These are phyloP conservation scores for Tolypocladium guangdongense DNA, from an alignment of 2,329 filamentous ascomycete species.

Conservation along the genomic window DNA sequence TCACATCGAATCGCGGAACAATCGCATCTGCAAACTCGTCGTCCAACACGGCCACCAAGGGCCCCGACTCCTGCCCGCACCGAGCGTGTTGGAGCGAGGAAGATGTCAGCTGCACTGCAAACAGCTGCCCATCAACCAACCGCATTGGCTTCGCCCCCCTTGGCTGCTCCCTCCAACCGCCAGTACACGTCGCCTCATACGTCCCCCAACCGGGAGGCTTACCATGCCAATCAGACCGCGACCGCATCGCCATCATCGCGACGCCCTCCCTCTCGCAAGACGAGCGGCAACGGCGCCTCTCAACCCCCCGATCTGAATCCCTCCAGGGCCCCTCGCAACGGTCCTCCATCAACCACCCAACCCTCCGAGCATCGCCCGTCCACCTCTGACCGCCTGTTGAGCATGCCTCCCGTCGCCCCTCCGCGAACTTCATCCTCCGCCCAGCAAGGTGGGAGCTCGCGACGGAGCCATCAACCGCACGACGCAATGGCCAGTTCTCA, in stretches of 20 bases:
- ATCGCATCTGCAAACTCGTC: neutral
- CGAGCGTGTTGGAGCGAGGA: slow-evolving; percentile 12
- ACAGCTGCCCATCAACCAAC: slow-evolving; percentile 44
- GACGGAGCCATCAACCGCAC: slow-evolving; percentile 32
- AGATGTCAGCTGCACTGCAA: slow-evolving; percentile 48
- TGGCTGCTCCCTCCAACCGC: slow-evolving; percentile 35
- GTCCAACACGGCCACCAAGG: slow-evolving; percentile 1
- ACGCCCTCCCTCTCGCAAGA: slow-evolving; percentile 40
- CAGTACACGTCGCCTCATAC: slow-evolving; percentile 42
- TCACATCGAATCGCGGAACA: neutral
- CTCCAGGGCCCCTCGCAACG: slow-evolving; percentile 34
- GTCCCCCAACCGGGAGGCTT: slow-evolving; percentile 43
- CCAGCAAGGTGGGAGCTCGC: slow-evolving; percentile 29
- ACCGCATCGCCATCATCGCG: slow-evolving; percentile 40
- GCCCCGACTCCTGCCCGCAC: slow-evolving; percentile 3
- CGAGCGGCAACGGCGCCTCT: slow-evolving; percentile 36
- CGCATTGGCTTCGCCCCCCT: slow-evolving; percentile 36
- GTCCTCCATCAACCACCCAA: slow-evolving; percentile 29
- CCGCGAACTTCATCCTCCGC: slow-evolving; percentile 78
- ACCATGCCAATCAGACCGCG: slow-evolving; percentile 41
- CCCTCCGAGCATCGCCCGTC: slow-evolving; percentile 31
- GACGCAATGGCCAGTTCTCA: slow-evolving; percentile 34
- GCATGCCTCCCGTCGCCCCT: slow-evolving; percentile 61
- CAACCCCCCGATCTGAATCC: slow-evolving; percentile 24
- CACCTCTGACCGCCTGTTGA: slow-evolving; percentile 41